These are phyloP conservation scores for Schwanniomyces sp. DNA, from an alignment of 805 yeast species.

Conservation along the genomic window DNA sequence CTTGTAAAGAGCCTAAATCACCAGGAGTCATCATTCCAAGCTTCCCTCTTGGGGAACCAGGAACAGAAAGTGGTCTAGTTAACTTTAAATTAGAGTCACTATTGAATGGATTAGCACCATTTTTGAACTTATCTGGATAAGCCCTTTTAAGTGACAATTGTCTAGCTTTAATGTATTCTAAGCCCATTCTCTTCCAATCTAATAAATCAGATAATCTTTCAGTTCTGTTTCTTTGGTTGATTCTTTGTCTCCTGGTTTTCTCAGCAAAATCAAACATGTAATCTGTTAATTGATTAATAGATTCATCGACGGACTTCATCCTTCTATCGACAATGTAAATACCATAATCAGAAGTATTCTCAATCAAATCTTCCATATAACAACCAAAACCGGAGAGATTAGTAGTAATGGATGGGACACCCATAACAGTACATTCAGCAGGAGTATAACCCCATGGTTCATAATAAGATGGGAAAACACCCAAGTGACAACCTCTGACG, in stretches of 20 bases:
- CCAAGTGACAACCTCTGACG: constrained; percentile 96
- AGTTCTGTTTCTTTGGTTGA: constrained; percentile 95
- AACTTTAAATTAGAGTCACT: constrained; percentile 59
- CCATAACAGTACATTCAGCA: constrained; percentile 99
- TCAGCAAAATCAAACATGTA: constrained; percentile 86
- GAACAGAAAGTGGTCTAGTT: constrained; percentile 92
- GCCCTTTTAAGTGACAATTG: constrained; percentile 90
- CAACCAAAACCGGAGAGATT: constrained; percentile 97
- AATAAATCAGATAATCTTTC: constrained; percentile 89
- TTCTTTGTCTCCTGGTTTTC: constrained; percentile 94
- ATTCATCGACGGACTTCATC: constrained; percentile 87
- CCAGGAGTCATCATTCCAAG: constrained; percentile 93
- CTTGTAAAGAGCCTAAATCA: constrained; percentile 94
- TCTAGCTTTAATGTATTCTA: constrained; percentile 93
- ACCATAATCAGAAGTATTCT: constrained; percentile 92
- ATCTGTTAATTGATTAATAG: constrained; percentile 84
- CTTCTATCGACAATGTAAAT: constrained; percentile 96
- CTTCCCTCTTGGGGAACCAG: constrained; percentile 88
- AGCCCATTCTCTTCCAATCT: constrained; percentile 98
- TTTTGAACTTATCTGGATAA: constrained; percentile 78
- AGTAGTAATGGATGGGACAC: constrained; percentile 96
- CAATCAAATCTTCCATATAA: constrained; percentile 96
- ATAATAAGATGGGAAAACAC: constrained; percentile 97
- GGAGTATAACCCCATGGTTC: constrained; percentile 99
- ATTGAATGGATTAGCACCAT: constrained; percentile 47